phyloP scores from a whole-genome alignment of 1,139 yeast species.

The Debaryomyces psychrophilus region DNA sequence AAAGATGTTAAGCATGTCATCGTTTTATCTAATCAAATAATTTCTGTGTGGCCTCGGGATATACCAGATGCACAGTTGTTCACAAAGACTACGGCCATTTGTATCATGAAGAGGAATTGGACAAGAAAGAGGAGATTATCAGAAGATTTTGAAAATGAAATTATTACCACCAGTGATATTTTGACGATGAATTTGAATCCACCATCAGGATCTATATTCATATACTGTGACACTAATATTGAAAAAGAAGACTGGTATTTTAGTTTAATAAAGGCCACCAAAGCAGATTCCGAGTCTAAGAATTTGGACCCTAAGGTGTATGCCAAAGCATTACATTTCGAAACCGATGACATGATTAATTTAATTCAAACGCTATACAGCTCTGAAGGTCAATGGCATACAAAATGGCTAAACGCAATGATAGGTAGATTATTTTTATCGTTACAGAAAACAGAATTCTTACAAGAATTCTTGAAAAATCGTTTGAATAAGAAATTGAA shows the following conservation, averaged over 20 bases:
- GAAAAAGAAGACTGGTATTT: conserved; percentile 95
- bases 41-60: conserved; percentile 84
- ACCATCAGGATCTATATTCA: conserved; percentile 62
- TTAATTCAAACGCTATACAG: conserved; percentile 78
- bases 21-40: conserved; percentile 69
- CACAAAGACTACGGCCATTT: conserved; percentile 77
- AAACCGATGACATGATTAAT: conserved; percentile 69
- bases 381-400: conserved; percentile 78
- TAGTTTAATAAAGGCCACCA: conserved; percentile 75
- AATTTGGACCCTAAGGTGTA: conserved; percentile 38
- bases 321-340: conserved; percentile 76
- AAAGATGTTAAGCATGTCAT: conserved; percentile 78
- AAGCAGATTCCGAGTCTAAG: conserved; percentile 27
- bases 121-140: conserved; percentile 30
- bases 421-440: conserved; percentile 81
- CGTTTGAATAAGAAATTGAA: conserved; percentile 72
- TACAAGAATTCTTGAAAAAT: conserved; percentile 58
- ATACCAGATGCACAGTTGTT: conserved; percentile 75
- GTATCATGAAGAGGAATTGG: conserved; percentile 54
- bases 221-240: conserved; percentile 74
- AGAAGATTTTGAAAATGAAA: conserved; percentile 26
- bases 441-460: conserved; percentile 67
- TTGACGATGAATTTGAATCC: conserved; percentile 35
- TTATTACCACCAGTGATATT: conserved; percentile 26
- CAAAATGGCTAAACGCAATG: conserved; percentile 89